These are phyloP conservation scores for Litsea cubeba DNA, from an alignment of 164 flowering plant genomes.

Conservation along the genomic window DNA sequence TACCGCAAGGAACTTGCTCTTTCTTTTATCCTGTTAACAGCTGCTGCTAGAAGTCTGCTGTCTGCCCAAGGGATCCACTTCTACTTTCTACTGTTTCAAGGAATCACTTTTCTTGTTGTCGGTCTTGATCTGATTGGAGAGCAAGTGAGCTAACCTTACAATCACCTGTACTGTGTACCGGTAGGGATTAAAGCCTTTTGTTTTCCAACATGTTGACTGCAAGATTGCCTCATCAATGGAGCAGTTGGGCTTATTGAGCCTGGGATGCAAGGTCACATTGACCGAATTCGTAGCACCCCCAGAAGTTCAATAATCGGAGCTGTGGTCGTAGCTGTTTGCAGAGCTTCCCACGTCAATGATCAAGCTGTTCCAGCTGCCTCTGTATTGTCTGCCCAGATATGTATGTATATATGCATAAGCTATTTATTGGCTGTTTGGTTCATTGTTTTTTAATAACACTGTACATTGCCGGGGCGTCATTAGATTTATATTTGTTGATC, in stretches of 20 bases:
- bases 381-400: too few relatives aligned
- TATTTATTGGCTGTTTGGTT: background rate
- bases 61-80: constrained; percentile 94
- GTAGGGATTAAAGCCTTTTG: background rate
- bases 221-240: constrained; percentile 3
- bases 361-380: too few relatives aligned
- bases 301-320: background rate
- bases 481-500: constrained; percentile 4
- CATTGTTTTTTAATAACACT: background rate
- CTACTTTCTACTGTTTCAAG: constrained; percentile 88
- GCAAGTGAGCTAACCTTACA: constrained; percentile 58
- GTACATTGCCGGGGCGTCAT: constrained; percentile 2
- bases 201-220: background rate
- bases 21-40: constrained; percentile 73
- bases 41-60: constrained; percentile 76
- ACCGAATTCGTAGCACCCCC: background rate
- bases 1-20: constrained; percentile 84
- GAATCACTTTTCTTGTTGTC: constrained; percentile 70
- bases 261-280: constrained; percentile 16
- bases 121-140: constrained; percentile 94
- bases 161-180: too few relatives aligned
- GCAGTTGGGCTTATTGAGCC: constrained; percentile 2
- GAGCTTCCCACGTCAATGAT: too few relatives aligned
- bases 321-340: background rate
- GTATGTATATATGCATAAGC: constrained; percentile 1